Evolutionary conservation across 805 yeast species (phyloP).

Genomic region (Candida vartiovaarae): DNA sequence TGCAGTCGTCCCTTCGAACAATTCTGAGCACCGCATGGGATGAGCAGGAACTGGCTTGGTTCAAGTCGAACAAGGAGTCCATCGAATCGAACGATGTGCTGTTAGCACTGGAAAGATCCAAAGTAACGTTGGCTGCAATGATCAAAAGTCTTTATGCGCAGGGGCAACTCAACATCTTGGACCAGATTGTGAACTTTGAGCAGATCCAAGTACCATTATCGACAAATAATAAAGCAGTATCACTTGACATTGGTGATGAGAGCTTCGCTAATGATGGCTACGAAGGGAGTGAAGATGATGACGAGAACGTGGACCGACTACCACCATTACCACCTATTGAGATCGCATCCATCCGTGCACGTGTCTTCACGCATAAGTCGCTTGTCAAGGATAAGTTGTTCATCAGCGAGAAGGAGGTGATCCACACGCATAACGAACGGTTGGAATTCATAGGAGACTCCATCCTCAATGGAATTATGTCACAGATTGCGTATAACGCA

Average conservation of each 20-base stretch:
- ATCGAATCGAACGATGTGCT: slow-evolving; percentile 34
- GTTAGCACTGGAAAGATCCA: slow-evolving; percentile 44
- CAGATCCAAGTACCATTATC: neutral
- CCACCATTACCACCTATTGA: slow-evolving; percentile 68
- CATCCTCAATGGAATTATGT: slow-evolving; percentile 63
- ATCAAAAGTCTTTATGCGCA: slow-evolving; percentile 46
- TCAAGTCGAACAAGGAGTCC: slow-evolving; percentile 17
- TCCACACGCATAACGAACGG: slow-evolving; percentile 72
- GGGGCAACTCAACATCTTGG: slow-evolving; percentile 45
- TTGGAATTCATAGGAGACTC: slow-evolving; percentile 91
- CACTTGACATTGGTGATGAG: slow-evolving; percentile 5
- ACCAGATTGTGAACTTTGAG: slow-evolving; percentile 43
- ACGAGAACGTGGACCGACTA: slow-evolving; percentile 27
- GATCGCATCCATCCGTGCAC: slow-evolving; percentile 49
- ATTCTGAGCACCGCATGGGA: slow-evolving; percentile 55
- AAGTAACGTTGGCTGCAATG: slow-evolving; percentile 52
- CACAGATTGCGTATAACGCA: slow-evolving; percentile 55
- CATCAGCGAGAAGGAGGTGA: slow-evolving; percentile 47
- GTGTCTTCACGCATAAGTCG: slow-evolving; percentile 81
- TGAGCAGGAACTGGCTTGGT: slow-evolving; percentile 30
- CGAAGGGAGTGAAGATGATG: neutral
- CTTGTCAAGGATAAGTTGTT: slow-evolving; percentile 51
- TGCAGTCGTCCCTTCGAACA: slow-evolving; percentile 44
- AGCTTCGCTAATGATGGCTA: slow-evolving; percentile 20
- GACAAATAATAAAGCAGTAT: neutral